These are phyloP conservation scores for Oryza coarctata DNA, from an alignment of 176 grass and related monocot species.

Conservation along the genomic window DNA sequence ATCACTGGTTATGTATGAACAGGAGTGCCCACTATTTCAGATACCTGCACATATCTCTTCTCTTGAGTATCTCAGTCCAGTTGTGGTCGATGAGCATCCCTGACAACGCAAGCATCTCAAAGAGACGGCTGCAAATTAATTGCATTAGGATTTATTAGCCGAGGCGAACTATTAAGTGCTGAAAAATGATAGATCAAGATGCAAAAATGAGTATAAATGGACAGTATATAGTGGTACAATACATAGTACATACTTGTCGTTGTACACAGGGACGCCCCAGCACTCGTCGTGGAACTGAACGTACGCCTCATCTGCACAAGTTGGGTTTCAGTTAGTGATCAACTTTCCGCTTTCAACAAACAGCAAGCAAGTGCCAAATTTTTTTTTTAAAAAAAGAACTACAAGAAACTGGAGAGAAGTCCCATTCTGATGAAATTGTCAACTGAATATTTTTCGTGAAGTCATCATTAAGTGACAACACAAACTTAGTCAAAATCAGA, in stretches of 20 bases:
- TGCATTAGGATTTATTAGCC: neutral
- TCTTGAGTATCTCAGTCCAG: slow-evolving; percentile 97
- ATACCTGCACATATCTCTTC: slow-evolving; percentile 66
- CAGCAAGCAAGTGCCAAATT: neutral
- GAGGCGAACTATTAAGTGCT: slow-evolving; percentile 1
- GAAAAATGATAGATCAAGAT: neutral
- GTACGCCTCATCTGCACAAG: slow-evolving; percentile 70
- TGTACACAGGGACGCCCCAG: slow-evolving; percentile 87
- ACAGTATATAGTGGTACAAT: neutral
- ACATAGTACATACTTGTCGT: slow-evolving; percentile 61
- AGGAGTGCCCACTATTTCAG: neutral
- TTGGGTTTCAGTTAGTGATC: neutral
- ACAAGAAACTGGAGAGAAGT: slow-evolving; percentile 6
- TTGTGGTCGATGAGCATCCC: slow-evolving; percentile 95
- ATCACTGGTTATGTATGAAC: neutral
- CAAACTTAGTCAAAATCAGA: slow-evolving; percentile 24
- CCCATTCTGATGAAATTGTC: slow-evolving; percentile 28
- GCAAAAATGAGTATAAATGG: neutral
- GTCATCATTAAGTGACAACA: slow-evolving; percentile 15
- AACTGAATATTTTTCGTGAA: slow-evolving; percentile 15
- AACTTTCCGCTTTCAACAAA: neutral
- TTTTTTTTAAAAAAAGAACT: no score
- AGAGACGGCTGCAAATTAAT: slow-evolving; percentile 56
- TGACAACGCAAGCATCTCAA: slow-evolving; percentile 79
- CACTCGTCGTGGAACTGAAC: slow-evolving; percentile 87